phyloP scores from a whole-genome alignment of 2,329 filamentous ascomycete species.

The Chrysoporthe puriensis region DNA sequence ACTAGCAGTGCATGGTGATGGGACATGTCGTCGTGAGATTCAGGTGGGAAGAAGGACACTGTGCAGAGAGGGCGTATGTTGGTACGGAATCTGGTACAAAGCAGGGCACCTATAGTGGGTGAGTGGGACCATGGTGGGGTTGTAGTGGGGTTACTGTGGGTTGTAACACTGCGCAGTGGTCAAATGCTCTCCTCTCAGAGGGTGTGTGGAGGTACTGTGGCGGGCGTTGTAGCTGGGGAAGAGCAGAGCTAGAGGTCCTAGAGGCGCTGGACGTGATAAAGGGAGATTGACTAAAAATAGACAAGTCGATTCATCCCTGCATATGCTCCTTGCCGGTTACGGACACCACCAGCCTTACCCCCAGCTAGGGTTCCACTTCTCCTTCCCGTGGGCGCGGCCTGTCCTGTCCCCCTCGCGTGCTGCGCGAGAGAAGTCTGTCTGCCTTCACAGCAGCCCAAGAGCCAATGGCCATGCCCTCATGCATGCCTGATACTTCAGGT shows the following conservation, averaged over 20 bases:
- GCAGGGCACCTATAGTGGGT: neutral
- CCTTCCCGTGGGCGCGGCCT: neutral
- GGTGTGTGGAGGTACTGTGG: neutral
- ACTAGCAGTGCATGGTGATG: constrained; percentile 3
- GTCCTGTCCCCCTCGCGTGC: neutral
- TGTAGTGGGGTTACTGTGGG: constrained; percentile 1
- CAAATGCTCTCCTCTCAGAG: neutral
- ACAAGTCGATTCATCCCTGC: constrained; percentile 16
- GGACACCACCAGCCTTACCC: neutral
- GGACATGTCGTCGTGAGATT: neutral
- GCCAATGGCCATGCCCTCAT: constrained; percentile 19
- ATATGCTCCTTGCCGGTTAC: neutral
- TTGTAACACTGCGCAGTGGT: neutral
- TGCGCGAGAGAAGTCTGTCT: neutral
- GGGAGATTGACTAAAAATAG: constrained; percentile 21
- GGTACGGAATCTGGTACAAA: neutral
- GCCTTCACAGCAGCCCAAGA: neutral
- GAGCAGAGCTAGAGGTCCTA: neutral
- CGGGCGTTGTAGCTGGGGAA: neutral
- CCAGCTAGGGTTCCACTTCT: neutral
- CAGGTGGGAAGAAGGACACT: too few relatives aligned
- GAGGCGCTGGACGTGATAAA: neutral
- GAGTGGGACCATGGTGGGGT: neutral
- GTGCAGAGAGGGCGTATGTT: neutral
- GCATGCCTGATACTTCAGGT: constrained; percentile 23